Evolutionary conservation across 768 basidiomycete genomes (phyloP).

Genomic region (Lanmaoa pseudosensibilis): DNA sequence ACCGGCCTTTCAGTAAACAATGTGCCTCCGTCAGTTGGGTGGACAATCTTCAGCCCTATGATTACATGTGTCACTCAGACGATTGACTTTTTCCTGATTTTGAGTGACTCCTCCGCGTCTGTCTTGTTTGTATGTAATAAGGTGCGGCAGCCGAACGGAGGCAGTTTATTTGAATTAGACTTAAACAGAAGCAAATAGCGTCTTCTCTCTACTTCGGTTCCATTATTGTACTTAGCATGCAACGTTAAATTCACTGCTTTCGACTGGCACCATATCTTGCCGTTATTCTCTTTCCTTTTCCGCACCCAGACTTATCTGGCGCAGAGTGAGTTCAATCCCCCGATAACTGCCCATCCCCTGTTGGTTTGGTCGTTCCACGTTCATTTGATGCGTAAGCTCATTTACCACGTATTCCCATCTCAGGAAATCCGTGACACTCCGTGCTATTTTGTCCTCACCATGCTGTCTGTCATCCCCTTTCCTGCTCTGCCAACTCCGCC

Average conservation of each 20-base stretch:
- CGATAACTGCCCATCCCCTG: neutral
- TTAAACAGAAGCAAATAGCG: slow-evolving; percentile 29
- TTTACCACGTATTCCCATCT: slow-evolving; percentile 10
- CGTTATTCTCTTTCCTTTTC: neutral
- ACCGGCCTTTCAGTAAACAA: neutral
- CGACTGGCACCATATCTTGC: neutral
- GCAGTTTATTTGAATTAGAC: slow-evolving; percentile 18
- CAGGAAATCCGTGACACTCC: slow-evolving; percentile 6
- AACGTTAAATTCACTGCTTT: neutral
- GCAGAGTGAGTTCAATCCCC: neutral
- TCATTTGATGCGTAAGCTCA: slow-evolving; percentile 7
- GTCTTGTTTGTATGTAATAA: neutral
- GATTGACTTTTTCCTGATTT: neutral
- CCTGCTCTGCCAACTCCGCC: slow-evolving; percentile 66
- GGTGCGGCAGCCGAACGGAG: slow-evolving; percentile 9
- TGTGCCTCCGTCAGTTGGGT: neutral
- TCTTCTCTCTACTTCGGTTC: slow-evolving; percentile 5
- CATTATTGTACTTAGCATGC: neutral
- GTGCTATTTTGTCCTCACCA: slow-evolving; percentile 19
- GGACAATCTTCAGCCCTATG: too few relatives aligned
- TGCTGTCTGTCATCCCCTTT: slow-evolving; percentile 39
- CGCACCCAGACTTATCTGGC: neutral
- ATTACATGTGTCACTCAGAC: neutral
- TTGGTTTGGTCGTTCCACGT: slow-evolving; percentile 2
- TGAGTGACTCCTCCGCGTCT: neutral